A percentile compares a stretch with the other conserved stretches of the same genome.
phyloP scores from a whole-genome alignment of 2,329 filamentous ascomycete genomes.

The Lasiodiplodia hormozganensis region DNA sequence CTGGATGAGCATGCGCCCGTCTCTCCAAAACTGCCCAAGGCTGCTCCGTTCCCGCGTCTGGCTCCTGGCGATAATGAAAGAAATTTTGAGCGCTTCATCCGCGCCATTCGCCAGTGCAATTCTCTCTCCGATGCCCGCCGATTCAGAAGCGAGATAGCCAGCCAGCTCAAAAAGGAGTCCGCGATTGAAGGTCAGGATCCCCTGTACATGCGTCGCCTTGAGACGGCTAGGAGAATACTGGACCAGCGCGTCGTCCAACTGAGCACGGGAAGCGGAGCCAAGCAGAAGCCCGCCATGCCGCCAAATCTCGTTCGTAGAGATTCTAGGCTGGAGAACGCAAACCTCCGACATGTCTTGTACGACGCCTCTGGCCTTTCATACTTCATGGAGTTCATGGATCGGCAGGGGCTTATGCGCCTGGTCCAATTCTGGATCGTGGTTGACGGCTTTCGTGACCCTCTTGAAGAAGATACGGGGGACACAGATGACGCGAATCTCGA shows the following conservation, averaged over 20 bases:
- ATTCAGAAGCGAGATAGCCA: constrained; percentile 90
- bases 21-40: constrained; percentile 69
- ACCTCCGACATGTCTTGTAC: constrained; percentile 84
- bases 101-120: constrained; percentile 84
- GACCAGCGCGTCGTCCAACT: constrained; percentile 89
- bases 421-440: constrained; percentile 99
- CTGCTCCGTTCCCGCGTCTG: constrained; percentile 79
- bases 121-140: constrained; percentile 92
- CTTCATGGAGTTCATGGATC: constrained; percentile 99
- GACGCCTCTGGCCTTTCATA: constrained; percentile 92
- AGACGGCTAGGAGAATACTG: constrained; percentile 88
- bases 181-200: constrained; percentile 80
- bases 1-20: constrained; percentile 92
- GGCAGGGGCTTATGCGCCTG: constrained; percentile 81
- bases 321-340: constrained; percentile 76
- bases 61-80: constrained; percentile 83
- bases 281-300: constrained; percentile 49
- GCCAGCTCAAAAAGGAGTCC: constrained; percentile 86
- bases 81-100: constrained; percentile 92
- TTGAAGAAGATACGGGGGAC: constrained; percentile 85
- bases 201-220: constrained; percentile 84
- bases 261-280: constrained; percentile 67
- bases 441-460: constrained; percentile 90
- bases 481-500: constrained; percentile 58
- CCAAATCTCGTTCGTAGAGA: constrained; percentile 49